Evolutionary conservation across 2,329 filamentous ascomycete species (phyloP), one percentile per base, ranked within the genome.

Genomic region (Mycosphaerella arachidis): DNA sequence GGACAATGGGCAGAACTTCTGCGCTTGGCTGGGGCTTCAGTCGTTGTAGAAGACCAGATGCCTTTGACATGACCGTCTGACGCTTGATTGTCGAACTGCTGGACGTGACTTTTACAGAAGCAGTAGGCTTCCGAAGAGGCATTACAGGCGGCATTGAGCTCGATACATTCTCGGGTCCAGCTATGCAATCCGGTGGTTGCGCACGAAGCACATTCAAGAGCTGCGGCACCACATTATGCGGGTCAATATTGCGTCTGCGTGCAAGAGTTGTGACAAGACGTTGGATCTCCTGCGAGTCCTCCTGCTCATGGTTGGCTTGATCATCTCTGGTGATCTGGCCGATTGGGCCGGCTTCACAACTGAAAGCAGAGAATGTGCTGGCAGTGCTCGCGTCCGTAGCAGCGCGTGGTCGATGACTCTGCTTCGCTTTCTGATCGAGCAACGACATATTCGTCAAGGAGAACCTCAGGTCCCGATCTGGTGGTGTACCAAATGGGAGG

Each of bases 221-320:
- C 20, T 70, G 69, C 12, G 69, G 65, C 45, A 75, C 62, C 40
- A 77, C 73, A 2, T 52, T 59, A 7, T 71, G 61, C 1, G 66
- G 57, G 35, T 74, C 66, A 30, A 77, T 57, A n/a, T 73, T 74
- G 51, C 71, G 71, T 50, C 72, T 72, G 8, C 63, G 63, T 53
- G 75, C 75, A 35, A 77, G 67, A 18, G 72, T 65, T 31, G 59
- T 62, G 1, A 71, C 74, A 12, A 77, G 68, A 27, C 73, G 69
- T 50, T 70, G 68, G 13, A 78, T 69, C 13, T 73, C 73, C 8
- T 67, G 31, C 24, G 74, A 65, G 51, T 66, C 59, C 16, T 61
- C 59, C 3, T 48, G 37, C 6, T 50, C 51, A 37, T 56, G 51
- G 37, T 60, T 30, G 29, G 52, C 13, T 43, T 56, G 6, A 62